A percentile compares a stretch with the other conserved stretches of the same genome.
Conservation (phyloP, 345 rosid species). For the Cardamine occulta region DNA sequence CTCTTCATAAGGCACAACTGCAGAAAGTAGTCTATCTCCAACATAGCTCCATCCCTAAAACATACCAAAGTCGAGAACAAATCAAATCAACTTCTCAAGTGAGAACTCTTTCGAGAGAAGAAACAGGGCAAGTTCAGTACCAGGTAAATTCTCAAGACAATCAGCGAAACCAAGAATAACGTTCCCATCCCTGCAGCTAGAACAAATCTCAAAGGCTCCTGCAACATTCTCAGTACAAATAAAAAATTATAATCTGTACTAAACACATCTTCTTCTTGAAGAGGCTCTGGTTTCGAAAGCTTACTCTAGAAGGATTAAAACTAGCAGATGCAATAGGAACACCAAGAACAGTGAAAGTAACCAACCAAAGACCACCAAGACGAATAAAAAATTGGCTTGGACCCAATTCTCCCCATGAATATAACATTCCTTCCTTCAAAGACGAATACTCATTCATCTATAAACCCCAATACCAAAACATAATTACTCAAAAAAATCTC, state of each 20-base stretch:
- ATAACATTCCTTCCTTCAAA: conserved; percentile 75
- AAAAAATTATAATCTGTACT: not conserved
- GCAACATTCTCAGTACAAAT: conserved; percentile 34
- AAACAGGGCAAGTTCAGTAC: conserved; percentile 38
- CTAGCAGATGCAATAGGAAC: conserved; percentile 93
- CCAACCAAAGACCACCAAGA: conserved; percentile 89
- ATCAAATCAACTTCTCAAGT: not conserved
- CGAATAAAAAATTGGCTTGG: conserved; percentile 71
- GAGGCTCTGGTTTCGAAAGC: conserved; percentile 16
- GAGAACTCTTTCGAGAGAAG: not conserved
- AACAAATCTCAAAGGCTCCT: conserved; percentile 86
- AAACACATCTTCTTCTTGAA: conserved; percentile 5
- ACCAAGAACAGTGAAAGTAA: conserved; percentile 78
- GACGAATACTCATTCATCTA: conserved; percentile 93
- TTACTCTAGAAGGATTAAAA: conserved; percentile 89
- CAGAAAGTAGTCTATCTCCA: conserved; percentile 93
- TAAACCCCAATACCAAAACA: not conserved
- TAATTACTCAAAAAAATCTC: no score
- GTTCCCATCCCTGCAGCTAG: conserved; percentile 97
- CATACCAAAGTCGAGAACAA: conserved; percentile 8
- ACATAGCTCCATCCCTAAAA: conserved; percentile 96
- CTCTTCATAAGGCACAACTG: conserved; percentile 95
- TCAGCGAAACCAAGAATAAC: conserved; percentile 76
- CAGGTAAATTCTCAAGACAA: conserved; percentile 85
- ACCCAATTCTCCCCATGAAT: conserved; percentile 90